phyloP scores from a whole-genome alignment of 2,329 filamentous ascomycete genomes.

The Trichoderma harzianum region DNA sequence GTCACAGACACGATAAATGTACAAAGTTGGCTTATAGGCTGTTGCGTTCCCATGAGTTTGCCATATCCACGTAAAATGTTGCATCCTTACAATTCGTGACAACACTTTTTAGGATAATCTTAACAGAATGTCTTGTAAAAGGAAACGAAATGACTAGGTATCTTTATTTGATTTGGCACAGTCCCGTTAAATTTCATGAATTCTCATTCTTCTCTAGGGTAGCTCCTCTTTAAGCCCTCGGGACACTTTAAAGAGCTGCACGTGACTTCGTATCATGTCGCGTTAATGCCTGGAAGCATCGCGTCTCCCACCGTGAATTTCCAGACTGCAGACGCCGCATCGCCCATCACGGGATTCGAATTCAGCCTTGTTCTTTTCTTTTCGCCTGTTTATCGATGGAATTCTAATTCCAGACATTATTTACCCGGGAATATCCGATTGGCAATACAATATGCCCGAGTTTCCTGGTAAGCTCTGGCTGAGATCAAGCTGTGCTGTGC shows the following conservation, averaged over 20 bases:
- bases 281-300: constrained; percentile 22
- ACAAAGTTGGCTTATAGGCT: neutral
- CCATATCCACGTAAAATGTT: neutral
- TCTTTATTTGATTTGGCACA: neutral
- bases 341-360: neutral
- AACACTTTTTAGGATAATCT: neutral
- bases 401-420: neutral
- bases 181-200: neutral
- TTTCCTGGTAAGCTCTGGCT: constrained; percentile 27
- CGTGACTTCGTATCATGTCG: constrained; percentile 31
- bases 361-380: neutral
- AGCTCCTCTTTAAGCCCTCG: neutral
- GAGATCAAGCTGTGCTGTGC: neutral
- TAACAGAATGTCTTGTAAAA: too few species aligned
- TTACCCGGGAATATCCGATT: neutral
- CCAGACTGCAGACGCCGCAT: neutral
- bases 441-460: constrained; percentile 29
- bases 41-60: neutral
- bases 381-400: neutral
- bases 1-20: too few species aligned
- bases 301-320: constrained; percentile 15
- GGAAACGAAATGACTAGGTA: neutral
- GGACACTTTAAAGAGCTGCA: constrained; percentile 17
- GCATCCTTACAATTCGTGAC: neutral
- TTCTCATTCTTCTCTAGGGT: neutral